Percentiles rank a stretch among this genome's conserved stretches.
phyloP scores from a whole-genome alignment of 1,284 basidiomycete species.

The Schizophyllum commune region DNA sequence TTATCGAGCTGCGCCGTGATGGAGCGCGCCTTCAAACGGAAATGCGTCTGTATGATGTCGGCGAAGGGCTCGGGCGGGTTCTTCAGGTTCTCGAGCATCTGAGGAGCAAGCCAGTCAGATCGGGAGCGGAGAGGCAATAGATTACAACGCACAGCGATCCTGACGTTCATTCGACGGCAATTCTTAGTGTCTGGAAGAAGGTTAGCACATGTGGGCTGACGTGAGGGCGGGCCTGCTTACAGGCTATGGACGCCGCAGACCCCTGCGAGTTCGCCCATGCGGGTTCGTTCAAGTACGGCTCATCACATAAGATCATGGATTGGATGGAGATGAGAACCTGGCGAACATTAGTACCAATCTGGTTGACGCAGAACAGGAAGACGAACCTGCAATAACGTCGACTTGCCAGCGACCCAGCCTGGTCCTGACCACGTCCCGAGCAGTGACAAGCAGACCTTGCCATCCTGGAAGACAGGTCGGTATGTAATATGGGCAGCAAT shows the following conservation, averaged over 20 bases:
- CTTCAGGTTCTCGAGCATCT: conserved; percentile 84
- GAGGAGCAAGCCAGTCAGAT: conserved; percentile 9
- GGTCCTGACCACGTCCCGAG: conserved; percentile 91
- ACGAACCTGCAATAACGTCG: conserved; percentile 72
- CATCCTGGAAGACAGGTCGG: conserved; percentile 43
- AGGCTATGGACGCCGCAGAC: conserved; percentile 64
- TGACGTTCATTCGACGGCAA: background rate
- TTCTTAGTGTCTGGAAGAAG: background rate
- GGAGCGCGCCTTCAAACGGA: conserved; percentile 71
- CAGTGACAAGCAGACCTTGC: conserved; percentile 86
- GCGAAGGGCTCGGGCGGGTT: conserved; percentile 76
- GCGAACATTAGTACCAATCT: background rate
- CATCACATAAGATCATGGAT: conserved; percentile 86
- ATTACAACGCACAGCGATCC: background rate
- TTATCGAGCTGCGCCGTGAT: conserved; percentile 71
- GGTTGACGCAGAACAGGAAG: background rate
- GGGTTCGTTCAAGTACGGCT: conserved; percentile 86
- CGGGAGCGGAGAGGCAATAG: background rate
- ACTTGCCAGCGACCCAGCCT: conserved; percentile 82
- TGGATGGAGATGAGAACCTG: conserved; percentile 89
- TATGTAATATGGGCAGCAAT: conserved; percentile 1
- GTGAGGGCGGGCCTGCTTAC: conserved; percentile 32
- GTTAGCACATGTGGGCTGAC: background rate
- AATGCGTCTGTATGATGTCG: conserved; percentile 83
- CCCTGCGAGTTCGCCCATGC: conserved; percentile 72